Evolutionary conservation across 1,139 yeast species (phyloP).

Genomic region (Pichia sp.): DNA sequence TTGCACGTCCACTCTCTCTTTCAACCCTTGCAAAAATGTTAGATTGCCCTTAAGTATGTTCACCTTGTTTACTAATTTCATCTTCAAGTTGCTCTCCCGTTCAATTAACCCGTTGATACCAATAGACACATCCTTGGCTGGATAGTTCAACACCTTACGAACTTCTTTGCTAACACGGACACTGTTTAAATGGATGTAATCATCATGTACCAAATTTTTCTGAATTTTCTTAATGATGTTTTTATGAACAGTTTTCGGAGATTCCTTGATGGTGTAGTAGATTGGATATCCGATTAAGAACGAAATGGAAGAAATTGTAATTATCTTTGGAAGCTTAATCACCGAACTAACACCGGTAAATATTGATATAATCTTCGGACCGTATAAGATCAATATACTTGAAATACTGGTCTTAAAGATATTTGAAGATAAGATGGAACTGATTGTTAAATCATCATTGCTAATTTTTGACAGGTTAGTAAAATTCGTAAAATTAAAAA

Average conservation of each 20-base stretch:
- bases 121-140: conserved; percentile 76
- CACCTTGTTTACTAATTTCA: conserved; percentile 46
- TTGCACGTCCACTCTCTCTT: conserved; percentile 33
- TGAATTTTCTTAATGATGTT: conserved; percentile 72
- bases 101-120: conserved; percentile 70
- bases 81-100: conserved; percentile 54
- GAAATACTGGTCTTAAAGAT: conserved; percentile 26
- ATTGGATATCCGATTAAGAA: conserved; percentile 47
- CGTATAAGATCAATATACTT: conserved; percentile 23
- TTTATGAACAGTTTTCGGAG: conserved; percentile 84
- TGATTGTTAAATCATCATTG: conserved; percentile 9
- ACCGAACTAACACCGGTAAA: conserved; percentile 25
- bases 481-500: conserved; percentile 10
- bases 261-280: conserved; percentile 66
- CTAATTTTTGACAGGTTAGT: conserved; percentile 2
- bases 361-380: conserved; percentile 25
- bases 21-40: conserved; percentile 52
- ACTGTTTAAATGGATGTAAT: conserved; percentile 74
- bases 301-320: conserved; percentile 45
- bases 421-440: conserved; percentile 13
- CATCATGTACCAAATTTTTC: conserved; percentile 54
- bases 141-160: conserved; percentile 71
- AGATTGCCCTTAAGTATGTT: conserved; percentile 55
- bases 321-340: conserved; percentile 23
- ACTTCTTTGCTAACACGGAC: conserved; percentile 76